Percentiles rank a stretch among this genome's conserved stretches.
phyloP scores from a whole-genome alignment of 1,284 basidiomycete genomes.

The Polyporus tsugae region DNA sequence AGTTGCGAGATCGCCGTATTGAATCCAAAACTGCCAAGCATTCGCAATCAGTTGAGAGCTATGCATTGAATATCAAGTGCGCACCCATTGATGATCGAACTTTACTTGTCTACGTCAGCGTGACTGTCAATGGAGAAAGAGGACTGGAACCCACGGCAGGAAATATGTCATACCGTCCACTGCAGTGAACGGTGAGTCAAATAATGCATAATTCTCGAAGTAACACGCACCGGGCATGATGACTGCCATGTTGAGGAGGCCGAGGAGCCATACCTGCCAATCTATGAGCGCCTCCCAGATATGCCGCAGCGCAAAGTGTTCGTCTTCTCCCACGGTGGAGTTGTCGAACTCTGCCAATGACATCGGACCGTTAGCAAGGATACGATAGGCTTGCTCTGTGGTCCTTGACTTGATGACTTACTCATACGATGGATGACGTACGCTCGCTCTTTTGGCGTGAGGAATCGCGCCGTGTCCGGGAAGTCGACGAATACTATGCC shows the following conservation, averaged over 20 bases:
- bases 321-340: constrained; percentile 53
- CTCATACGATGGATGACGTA: constrained; percentile 69
- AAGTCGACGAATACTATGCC: constrained; percentile 61
- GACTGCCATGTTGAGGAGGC: constrained; percentile 68
- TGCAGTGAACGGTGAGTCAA: background rate
- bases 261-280: constrained; percentile 73
- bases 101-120: constrained; percentile 32
- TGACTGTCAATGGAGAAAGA: background rate
- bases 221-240: constrained; percentile 60
- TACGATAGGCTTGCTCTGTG: background rate
- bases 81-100: constrained; percentile 67
- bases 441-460: constrained; percentile 64
- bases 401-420: constrained; percentile 34
- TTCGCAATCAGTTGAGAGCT: no score
- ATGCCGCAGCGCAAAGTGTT: constrained; percentile 62
- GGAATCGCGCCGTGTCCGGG: constrained; percentile 60
- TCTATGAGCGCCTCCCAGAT: constrained; percentile 62
- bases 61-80: background rate
- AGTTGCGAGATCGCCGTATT: constrained; percentile 65
- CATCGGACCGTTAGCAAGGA: background rate
- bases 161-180: constrained; percentile 35
- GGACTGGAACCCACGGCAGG: constrained; percentile 26
- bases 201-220: no score
- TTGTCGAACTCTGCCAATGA: background rate
- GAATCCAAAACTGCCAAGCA: constrained; percentile 57